A percentile compares a stretch with the other conserved stretches of the same genome.
phyloP scores from a whole-genome alignment of 139 green algal genomes.

The Coccomyxa sp. region DNA sequence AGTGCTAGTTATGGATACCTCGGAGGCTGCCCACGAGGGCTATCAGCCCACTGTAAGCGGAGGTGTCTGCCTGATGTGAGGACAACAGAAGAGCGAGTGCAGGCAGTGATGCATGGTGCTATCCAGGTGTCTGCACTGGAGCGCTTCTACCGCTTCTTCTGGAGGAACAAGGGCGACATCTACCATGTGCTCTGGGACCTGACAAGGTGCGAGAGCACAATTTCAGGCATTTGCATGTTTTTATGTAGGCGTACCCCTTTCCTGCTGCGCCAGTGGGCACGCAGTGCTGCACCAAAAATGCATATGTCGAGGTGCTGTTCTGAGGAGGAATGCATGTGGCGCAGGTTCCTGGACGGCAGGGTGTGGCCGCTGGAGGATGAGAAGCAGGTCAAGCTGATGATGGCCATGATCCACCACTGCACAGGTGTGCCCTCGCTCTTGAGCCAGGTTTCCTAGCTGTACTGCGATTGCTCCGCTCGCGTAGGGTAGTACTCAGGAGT shows the following conservation, averaged over 20 bases:
- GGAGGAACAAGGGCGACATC: constrained; percentile 17
- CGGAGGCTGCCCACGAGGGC: too few relatives aligned
- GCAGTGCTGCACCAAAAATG: too few relatives aligned
- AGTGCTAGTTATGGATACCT: too few relatives aligned
- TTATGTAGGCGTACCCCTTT: too few relatives aligned
- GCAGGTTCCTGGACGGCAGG: constrained; percentile 17
- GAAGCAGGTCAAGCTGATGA: constrained; percentile 23
- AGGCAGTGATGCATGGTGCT: not conserved
- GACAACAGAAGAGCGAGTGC: not conserved
- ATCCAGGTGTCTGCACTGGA: constrained; percentile 9
- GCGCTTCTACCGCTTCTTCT: constrained; percentile 16
- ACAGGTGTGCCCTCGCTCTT: constrained; percentile 9
- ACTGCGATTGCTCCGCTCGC: too few relatives aligned
- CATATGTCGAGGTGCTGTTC: too few relatives aligned
- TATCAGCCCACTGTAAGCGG: too few relatives aligned
- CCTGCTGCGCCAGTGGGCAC: too few relatives aligned
- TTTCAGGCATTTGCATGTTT: not conserved
- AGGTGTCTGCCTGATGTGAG: not conserved
- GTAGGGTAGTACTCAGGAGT: too few relatives aligned
- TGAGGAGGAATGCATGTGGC: too few relatives aligned
- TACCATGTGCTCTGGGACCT: constrained; percentile 21
- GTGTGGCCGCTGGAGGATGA: constrained; percentile 27
- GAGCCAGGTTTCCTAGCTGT: too few relatives aligned
- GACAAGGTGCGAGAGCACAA: not conserved
- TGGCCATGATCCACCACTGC: constrained; percentile 28